Conservation (phyloP, 768 basidiomycete species). For the Hygrophorus russula region DNA sequence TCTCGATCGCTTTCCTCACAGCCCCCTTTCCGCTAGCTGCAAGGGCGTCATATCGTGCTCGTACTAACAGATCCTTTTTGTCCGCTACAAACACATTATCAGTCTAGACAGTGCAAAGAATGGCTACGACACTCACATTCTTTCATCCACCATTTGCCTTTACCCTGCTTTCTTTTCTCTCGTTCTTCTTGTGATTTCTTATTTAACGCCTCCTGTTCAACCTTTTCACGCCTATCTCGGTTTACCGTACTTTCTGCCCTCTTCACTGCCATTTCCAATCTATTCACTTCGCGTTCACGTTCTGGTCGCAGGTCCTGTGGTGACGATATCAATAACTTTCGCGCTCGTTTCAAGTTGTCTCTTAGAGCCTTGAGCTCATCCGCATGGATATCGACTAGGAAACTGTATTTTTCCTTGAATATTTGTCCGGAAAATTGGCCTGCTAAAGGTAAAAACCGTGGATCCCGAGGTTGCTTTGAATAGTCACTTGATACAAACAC, state of each 20-base stretch:
- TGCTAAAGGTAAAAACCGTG: conserved; percentile 67
- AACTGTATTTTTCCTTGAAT: conserved; percentile 63
- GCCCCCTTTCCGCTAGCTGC: conserved; percentile 71
- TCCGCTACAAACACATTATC: conserved; percentile 40
- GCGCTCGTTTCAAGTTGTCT: conserved; percentile 56
- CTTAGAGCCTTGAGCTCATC: conserved; percentile 56
- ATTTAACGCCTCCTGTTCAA: conserved; percentile 59
- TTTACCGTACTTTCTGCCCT: conserved; percentile 70
- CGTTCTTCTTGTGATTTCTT: conserved; percentile 46
- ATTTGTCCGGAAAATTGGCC: conserved; percentile 56
- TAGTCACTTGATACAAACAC: conserved; percentile 1
- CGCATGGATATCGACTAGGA: conserved; percentile 55
- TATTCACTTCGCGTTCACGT: conserved; percentile 54
- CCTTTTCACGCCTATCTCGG: conserved; percentile 51
- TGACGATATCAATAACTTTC: conserved; percentile 48
- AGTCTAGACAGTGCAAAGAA: conserved; percentile 5
- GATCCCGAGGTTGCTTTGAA: conserved; percentile 68
- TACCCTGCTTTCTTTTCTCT: conserved; percentile 63
- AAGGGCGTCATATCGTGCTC: conserved; percentile 72
- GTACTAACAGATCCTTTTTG: conserved; percentile 60
- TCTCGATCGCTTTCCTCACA: conserved; percentile 81
- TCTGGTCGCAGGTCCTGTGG: conserved; percentile 49
- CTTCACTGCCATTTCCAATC: conserved; percentile 66
- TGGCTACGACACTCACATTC: conserved; percentile 38
- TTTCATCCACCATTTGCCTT: conserved; percentile 82